A percentile compares a stretch with the other conserved stretches of the same genome.
These are phyloP conservation scores for Ogataea hybrid DNA, from an alignment of 1,139 yeast species.

Conservation along the genomic window DNA sequence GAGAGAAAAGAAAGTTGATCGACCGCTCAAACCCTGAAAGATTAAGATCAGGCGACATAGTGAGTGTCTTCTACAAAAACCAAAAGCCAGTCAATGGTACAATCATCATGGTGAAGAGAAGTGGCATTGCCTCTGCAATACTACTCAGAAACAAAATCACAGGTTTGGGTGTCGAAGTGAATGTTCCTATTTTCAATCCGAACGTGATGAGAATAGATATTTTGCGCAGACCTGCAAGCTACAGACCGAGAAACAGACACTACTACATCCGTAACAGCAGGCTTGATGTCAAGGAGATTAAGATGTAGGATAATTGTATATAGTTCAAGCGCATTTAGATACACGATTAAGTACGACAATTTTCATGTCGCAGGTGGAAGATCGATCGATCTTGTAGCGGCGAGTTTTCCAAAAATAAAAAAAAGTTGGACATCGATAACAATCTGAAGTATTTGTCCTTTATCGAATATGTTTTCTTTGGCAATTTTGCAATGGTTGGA, in stretches of 20 bases:
- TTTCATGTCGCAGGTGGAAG: background rate
- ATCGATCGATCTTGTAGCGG: background rate
- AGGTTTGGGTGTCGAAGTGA: constrained; percentile 76
- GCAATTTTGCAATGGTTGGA: constrained; percentile 3
- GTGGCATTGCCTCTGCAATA: constrained; percentile 67
- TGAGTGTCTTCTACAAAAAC: constrained; percentile 71
- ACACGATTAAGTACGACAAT: background rate
- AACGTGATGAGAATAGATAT: constrained; percentile 70
- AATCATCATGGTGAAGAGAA: constrained; percentile 70
- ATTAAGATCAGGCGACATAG: constrained; percentile 77
- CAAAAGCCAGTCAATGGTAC: constrained; percentile 70
- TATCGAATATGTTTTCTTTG: constrained; percentile 2
- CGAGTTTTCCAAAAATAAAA: background rate
- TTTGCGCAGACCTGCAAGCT: constrained; percentile 66
- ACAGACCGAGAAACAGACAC: constrained; percentile 76
- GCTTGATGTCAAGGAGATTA: constrained; percentile 59
- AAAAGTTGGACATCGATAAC: constrained; percentile 9
- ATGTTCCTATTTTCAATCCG: constrained; percentile 80
- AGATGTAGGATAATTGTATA: constrained; percentile 18
- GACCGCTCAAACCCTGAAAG: constrained; percentile 45
- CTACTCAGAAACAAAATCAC: constrained; percentile 76
- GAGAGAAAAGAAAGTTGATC: constrained; percentile 66
- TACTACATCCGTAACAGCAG: constrained; percentile 83
- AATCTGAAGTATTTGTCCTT: background rate
- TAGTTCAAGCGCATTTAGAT: constrained; percentile 2